Base-by-base conservation (phyloP, 495 filamentous ascomycete genomes). In the Penicillium canescens region DNA sequence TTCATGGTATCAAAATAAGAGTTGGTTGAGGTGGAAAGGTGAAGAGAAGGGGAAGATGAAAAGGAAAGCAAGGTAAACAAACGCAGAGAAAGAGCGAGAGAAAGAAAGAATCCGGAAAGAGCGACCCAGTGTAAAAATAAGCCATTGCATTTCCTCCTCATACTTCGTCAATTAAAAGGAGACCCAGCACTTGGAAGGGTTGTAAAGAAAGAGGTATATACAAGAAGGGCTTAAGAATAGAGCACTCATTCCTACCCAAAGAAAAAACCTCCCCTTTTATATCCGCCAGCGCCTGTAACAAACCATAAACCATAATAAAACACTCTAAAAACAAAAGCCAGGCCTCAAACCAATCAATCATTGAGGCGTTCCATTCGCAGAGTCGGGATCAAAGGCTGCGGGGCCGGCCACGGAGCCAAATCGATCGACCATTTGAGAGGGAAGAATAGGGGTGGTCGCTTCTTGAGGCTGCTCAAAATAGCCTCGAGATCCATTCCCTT, bases 361-460 rank as follows among this genome's bases (percentile, higher is more conserved):
- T 52, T 59, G 69, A 42, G 73, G 69, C 16, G 69, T 74, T 24
- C 66, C 72, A 59, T 67, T 68, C 16, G 63, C 42, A 50, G 71
- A 73, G 18, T 56, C 63, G 10, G 68, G 60, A 21, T 72, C 68
- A 56, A 63, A 71, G 48, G 54, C 57, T 31, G 61, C 24, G 38
- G 67, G 59, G 21, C 65, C 65, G 37, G 67, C 48, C 43, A 60
- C 47, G 36, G 66, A 52, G 46, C 65, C 62, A 61, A 68, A 73
- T 54, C 70, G 68, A 59, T 72, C 69, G 31, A 46, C 65, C 53
- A 74, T 68, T 43, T 76, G 73, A 18, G 73, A 76, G 13, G 71
- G 73, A 26, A 76, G 60, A 42, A 76, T 70, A 11, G 73, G 69
- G 9, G 71, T 76, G n/a, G 59, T 61, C 45, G 60, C 55, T 37